Evolutionary conservation across 2,329 filamentous ascomycete genomes (phyloP).

Genomic region (Penicillium sumatraense): DNA sequence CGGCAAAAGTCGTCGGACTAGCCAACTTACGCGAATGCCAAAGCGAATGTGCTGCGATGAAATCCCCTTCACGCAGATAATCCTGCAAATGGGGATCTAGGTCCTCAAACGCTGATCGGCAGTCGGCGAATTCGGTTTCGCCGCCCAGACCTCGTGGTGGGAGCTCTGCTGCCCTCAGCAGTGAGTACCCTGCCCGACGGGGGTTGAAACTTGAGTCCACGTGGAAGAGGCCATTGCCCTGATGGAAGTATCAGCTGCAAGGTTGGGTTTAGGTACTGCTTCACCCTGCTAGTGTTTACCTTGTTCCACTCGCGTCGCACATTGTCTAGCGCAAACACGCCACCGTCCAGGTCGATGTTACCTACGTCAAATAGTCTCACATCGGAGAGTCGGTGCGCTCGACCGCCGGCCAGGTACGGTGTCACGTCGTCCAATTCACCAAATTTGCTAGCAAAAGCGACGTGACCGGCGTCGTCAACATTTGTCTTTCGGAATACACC

Average conservation of each 20-base stretch:
- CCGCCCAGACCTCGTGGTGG: slow-evolving; percentile 55
- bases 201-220: slow-evolving; percentile 62
- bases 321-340: slow-evolving; percentile 47
- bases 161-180: slow-evolving; percentile 55
- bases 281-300: too few relatives aligned
- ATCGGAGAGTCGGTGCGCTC: slow-evolving; percentile 53
- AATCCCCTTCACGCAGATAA: slow-evolving; percentile 45
- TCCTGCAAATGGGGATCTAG: slow-evolving; percentile 43
- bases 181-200: slow-evolving; percentile 56
- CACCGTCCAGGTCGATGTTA: slow-evolving; percentile 57
- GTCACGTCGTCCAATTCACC: slow-evolving; percentile 62
- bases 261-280: background rate
- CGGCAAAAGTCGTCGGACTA: slow-evolving; percentile 53
- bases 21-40: slow-evolving; percentile 59
- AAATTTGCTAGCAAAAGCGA: slow-evolving; percentile 55
- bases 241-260: background rate
- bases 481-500: slow-evolving; percentile 57
- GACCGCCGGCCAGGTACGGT: slow-evolving; percentile 53
- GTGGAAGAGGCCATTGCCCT: slow-evolving; percentile 59
- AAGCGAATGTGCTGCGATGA: slow-evolving; percentile 57
- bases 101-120: slow-evolving; percentile 56
- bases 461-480: slow-evolving; percentile 57
- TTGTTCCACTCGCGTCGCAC: slow-evolving; percentile 48
- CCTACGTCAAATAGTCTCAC: slow-evolving; percentile 63
- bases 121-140: slow-evolving; percentile 59